A percentile compares a stretch with the other conserved stretches of the same genome.
Evolutionary conservation across 2,329 filamentous ascomycete genomes (phyloP).

Genomic region (Xylariomycetidae sp.): DNA sequence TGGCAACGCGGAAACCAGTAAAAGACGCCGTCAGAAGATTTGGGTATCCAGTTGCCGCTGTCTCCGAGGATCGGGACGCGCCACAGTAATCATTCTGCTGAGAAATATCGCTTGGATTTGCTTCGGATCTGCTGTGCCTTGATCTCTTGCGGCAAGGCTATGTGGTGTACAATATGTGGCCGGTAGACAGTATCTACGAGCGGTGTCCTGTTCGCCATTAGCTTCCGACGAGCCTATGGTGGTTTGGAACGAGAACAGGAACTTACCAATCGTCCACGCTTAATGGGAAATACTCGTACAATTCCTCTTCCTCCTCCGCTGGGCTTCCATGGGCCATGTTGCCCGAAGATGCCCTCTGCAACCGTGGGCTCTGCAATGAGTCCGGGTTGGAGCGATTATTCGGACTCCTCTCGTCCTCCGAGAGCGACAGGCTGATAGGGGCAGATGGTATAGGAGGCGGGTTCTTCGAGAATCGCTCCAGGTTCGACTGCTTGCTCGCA

Average conservation of each 20-base stretch:
- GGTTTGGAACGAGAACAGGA: not conserved
- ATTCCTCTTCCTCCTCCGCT: slow-evolving; percentile 70
- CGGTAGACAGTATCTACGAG: slow-evolving; percentile 26
- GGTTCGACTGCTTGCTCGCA: slow-evolving; percentile 14
- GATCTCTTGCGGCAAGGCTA: slow-evolving; percentile 61
- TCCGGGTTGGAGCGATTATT: slow-evolving; percentile 45
- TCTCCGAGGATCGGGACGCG: too few species aligned
- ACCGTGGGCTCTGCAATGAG: slow-evolving; percentile 40
- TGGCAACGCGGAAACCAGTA: too few species aligned
- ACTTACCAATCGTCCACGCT: slow-evolving; percentile 78
- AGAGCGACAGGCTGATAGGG: slow-evolving; percentile 48
- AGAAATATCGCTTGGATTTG: slow-evolving; percentile 67
- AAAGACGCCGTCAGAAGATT: too few species aligned
- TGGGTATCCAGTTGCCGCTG: too few species aligned
- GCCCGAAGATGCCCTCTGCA: slow-evolving; percentile 25
- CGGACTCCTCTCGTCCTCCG: slow-evolving; percentile 54
- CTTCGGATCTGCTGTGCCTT: slow-evolving; percentile 62
- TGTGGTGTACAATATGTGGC: slow-evolving; percentile 91
- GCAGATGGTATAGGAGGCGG: slow-evolving; percentile 21
- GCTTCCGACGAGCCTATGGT: not conserved
- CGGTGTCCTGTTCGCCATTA: slow-evolving; percentile 15
- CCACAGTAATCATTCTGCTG: slow-evolving; percentile 59
- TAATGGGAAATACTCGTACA: slow-evolving; percentile 94
- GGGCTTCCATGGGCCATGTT: slow-evolving; percentile 50
- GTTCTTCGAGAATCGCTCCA: slow-evolving; percentile 19